These are phyloP conservation scores for Kondoa malvinella DNA, from an alignment of 768 basidiomycete genomes.

Conservation along the genomic window DNA sequence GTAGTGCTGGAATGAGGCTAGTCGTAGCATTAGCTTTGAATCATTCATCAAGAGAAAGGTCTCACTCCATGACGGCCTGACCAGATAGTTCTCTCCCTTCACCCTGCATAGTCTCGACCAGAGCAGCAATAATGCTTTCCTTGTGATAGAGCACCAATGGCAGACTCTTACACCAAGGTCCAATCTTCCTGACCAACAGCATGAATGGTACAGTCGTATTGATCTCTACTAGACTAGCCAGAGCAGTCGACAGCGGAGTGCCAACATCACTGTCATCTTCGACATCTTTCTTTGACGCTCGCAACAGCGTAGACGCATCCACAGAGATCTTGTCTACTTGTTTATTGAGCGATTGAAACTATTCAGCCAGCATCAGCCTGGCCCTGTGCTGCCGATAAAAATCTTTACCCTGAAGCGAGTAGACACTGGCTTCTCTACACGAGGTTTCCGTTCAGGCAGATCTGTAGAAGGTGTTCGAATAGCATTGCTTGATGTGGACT, in stretches of 20 bases:
- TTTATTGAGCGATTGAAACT: neutral
- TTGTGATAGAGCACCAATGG: conserved; percentile 16
- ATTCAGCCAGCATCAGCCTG: neutral
- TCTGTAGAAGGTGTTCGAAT: neutral
- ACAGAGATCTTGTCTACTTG: neutral
- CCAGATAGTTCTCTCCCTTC: neutral
- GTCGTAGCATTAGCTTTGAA: neutral
- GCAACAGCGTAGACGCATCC: neutral
- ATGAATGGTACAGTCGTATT: conserved; percentile 13
- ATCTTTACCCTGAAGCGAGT: neutral
- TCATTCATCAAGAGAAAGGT: neutral
- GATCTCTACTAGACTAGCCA: conserved; percentile 13
- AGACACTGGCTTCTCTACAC: neutral
- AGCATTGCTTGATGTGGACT: neutral
- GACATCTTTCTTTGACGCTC: neutral
- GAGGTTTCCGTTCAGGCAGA: neutral
- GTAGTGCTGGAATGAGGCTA: neutral
- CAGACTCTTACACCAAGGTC: conserved; percentile 8
- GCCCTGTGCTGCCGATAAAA: neutral
- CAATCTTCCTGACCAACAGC: conserved; percentile 1
- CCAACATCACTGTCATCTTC: neutral
- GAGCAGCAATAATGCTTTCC: neutral
- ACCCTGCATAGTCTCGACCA: conserved; percentile 4
- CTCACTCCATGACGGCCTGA: neutral
- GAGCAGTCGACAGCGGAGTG: conserved; percentile 8